Evolutionary conservation across 2,329 filamentous ascomycete genomes (phyloP).

Genomic region (Drechslerella coelobrocha): DNA sequence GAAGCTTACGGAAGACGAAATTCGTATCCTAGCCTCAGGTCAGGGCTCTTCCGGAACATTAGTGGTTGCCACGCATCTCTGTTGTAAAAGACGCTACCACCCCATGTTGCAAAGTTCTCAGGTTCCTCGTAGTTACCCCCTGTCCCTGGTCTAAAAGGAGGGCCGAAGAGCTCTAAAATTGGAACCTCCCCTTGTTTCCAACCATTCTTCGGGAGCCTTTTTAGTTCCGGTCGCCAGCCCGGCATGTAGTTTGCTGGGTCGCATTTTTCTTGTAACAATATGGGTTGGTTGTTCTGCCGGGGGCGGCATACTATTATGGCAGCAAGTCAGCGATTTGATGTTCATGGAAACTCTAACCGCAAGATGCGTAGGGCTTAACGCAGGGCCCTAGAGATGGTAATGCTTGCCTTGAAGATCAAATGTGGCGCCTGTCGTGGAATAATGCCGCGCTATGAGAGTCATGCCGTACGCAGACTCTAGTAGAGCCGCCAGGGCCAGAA

Average conservation of each 20-base stretch:
- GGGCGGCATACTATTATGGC: conserved; percentile 42
- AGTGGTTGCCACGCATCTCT: conserved; percentile 27
- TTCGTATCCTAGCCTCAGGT: conserved; percentile 8
- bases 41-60: conserved; percentile 25
- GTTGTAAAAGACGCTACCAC: conserved; percentile 26
- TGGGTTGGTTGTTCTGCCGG: conserved; percentile 12
- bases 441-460: conserved; percentile 29
- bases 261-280: conserved; percentile 26
- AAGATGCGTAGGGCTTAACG: background rate
- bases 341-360: background rate
- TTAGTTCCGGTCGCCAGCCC: conserved; percentile 15
- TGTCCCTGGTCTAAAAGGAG: conserved; percentile 14
- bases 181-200: no score
- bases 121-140: conserved; percentile 26
- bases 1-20: conserved; percentile 28
- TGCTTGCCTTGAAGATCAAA: conserved; percentile 27
- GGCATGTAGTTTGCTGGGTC: conserved; percentile 24
- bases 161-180: conserved; percentile 24
- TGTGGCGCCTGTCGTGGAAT: background rate
- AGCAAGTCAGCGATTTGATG: background rate
- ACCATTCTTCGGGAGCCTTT: no score
- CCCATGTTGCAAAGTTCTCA: conserved; percentile 19
- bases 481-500: background rate
- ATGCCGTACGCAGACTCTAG: conserved; percentile 3
- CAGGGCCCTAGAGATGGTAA: background rate